Conservation (phyloP, 345 rosid genomes). For the Nasturtium officinale region DNA sequence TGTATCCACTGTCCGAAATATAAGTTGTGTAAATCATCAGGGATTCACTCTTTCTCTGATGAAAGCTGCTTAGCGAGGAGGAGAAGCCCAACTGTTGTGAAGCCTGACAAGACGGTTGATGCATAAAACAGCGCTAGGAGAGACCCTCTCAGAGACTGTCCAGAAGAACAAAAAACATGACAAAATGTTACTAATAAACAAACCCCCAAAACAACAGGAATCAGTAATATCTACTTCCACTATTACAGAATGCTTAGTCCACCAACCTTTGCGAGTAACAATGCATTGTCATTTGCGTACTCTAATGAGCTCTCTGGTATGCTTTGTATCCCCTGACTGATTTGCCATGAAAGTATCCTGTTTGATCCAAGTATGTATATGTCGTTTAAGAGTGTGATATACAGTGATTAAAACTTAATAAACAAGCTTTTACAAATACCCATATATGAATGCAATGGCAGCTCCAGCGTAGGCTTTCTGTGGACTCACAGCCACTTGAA, state of each 20-base stretch:
- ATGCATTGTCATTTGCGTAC: conserved; percentile 91
- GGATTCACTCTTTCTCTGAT: conserved; percentile 57
- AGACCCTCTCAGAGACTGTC: conserved; percentile 84
- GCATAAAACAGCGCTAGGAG: conserved; percentile 64
- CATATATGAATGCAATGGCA: conserved; percentile 62
- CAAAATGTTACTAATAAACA: conserved; percentile 6
- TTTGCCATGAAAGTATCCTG: conserved; percentile 84
- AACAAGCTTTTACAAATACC: conserved; percentile 50
- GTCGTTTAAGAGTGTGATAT: neutral
- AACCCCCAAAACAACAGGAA: neutral
- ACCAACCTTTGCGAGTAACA: conserved; percentile 72
- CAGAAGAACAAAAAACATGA: conserved; percentile 7
- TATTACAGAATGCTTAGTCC: conserved; percentile 1
- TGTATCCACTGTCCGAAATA: neutral
- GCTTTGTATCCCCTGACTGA: conserved; percentile 73
- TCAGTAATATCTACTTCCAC: neutral
- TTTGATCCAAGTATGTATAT: conserved; percentile 22
- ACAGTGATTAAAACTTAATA: conserved; percentile 1
- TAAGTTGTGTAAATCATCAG: neutral
- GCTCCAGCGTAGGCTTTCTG: conserved; percentile 79
- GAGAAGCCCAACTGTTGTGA: conserved; percentile 64
- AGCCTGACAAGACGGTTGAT: conserved; percentile 65
- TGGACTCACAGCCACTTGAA: conserved; percentile 78
- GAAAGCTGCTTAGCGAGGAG: conserved; percentile 64
- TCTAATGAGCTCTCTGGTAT: conserved; percentile 79